Conservation (phyloP, 805 yeast species). For the Zygosaccharomyces bailii region DNA sequence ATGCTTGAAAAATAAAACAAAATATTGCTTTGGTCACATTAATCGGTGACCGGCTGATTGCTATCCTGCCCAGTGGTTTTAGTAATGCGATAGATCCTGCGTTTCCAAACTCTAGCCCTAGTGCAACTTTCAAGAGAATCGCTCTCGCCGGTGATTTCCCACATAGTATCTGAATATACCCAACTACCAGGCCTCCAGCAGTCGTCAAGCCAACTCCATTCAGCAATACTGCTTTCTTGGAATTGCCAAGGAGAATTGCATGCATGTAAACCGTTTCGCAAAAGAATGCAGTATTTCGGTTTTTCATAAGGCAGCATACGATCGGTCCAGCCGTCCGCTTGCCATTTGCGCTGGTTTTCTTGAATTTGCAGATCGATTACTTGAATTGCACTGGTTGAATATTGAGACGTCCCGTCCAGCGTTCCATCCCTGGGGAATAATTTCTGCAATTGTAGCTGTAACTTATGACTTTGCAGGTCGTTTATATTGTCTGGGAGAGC, state of each 20-base stretch:
- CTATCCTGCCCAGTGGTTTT: too few species aligned
- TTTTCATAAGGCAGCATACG: slow-evolving; percentile 29
- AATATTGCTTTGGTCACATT: too few species aligned
- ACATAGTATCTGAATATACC: slow-evolving; percentile 28
- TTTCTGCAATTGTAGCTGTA: slow-evolving; percentile 17
- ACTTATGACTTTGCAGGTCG: slow-evolving; percentile 11
- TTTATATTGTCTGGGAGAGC: slow-evolving; percentile 19
- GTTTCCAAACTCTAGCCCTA: slow-evolving; percentile 27
- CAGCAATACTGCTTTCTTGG: slow-evolving; percentile 18
- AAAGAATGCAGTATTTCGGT: slow-evolving; percentile 15
- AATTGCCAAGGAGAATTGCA: slow-evolving; percentile 24
- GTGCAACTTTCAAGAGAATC: slow-evolving; percentile 31
- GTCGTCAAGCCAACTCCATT: slow-evolving; percentile 32
- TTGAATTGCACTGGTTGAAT: slow-evolving; percentile 8
- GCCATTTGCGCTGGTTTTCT: slow-evolving; percentile 35
- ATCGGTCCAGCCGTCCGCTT: slow-evolving; percentile 23
- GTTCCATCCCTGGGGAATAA: slow-evolving; percentile 15
- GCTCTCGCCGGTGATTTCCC: slow-evolving; percentile 24
- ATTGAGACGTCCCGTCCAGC: slow-evolving; percentile 1
- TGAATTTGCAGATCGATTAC: slow-evolving; percentile 26
- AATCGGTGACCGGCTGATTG: too few species aligned
- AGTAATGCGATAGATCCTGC: slow-evolving; percentile 15
- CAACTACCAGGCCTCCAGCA: slow-evolving; percentile 28
- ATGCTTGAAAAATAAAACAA: too few species aligned
- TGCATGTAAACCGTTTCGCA: slow-evolving; percentile 5